Percentiles rank a stretch among this genome's conserved stretches.
Evolutionary conservation across 2,329 filamentous ascomycete species (phyloP).

Genomic region (Furcasterigmium furcatum): DNA sequence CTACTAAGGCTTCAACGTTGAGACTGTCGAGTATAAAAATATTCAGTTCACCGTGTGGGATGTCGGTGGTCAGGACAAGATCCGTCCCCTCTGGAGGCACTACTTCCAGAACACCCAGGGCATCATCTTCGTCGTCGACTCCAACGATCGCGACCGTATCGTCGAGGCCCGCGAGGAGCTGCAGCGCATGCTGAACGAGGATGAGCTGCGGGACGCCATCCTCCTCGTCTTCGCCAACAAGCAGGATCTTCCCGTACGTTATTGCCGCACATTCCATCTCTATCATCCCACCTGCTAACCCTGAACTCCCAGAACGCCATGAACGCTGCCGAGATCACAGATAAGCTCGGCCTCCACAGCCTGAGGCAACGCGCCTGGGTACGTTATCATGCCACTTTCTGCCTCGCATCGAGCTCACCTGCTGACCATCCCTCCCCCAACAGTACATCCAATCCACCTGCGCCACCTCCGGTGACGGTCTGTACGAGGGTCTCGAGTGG

Average conservation of each 20-base stretch:
- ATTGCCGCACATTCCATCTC: neutral
- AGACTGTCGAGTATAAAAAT: slow-evolving; percentile 98
- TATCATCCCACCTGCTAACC: neutral
- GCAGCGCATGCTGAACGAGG: slow-evolving; percentile 97
- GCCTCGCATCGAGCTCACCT: slow-evolving; percentile 5
- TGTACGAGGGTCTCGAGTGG: slow-evolving; percentile 98
- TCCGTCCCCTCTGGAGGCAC: slow-evolving; percentile 93
- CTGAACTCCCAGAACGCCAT: slow-evolving; percentile 75
- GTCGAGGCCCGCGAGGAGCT: slow-evolving; percentile 95
- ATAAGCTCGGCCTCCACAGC: slow-evolving; percentile 99
- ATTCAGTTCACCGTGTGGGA: slow-evolving; percentile 99
- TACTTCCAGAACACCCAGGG: slow-evolving; percentile 97
- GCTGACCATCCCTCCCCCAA: slow-evolving; percentile 15
- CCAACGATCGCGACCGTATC: slow-evolving; percentile 97
- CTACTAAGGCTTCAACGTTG: slow-evolving; percentile 79
- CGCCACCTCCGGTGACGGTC: slow-evolving; percentile 97
- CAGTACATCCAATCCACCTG: slow-evolving; percentile 99
- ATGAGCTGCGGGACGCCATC: slow-evolving; percentile 95
- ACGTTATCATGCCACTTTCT: slow-evolving; percentile 45
- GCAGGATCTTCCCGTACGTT: slow-evolving; percentile 93
- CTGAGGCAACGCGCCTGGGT: slow-evolving; percentile 99
- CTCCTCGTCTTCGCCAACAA: slow-evolving; percentile 99
- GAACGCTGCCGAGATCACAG: slow-evolving; percentile 99
- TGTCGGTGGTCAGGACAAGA: slow-evolving; percentile 98
- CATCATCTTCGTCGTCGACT: slow-evolving; percentile 99